Percentiles rank a stretch among this genome's conserved stretches.
phyloP scores from a whole-genome alignment of 2,329 filamentous ascomycete species.

The Aspergillus sp. region DNA sequence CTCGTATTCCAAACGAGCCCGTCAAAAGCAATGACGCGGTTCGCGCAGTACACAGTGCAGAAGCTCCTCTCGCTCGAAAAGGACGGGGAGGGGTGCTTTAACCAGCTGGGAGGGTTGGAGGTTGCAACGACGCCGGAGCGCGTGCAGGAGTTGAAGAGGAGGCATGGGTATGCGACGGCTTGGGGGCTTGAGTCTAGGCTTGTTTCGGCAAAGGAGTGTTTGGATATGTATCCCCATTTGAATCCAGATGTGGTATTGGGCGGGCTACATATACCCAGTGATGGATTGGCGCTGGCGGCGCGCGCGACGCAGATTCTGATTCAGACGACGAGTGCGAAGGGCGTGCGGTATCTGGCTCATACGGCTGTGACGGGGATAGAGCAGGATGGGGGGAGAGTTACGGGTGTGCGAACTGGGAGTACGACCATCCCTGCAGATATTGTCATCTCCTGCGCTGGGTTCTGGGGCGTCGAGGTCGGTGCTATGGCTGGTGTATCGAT shows the following conservation, averaged over 20 bases:
- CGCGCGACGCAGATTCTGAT: slow-evolving; percentile 63
- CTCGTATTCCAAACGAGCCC: slow-evolving; percentile 63
- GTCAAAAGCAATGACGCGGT: slow-evolving; percentile 50
- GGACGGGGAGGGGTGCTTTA: slow-evolving; percentile 55
- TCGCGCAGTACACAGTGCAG: slow-evolving; percentile 63
- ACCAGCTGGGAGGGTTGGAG: slow-evolving; percentile 63
- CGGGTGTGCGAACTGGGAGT: slow-evolving; percentile 54
- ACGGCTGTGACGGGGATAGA: slow-evolving; percentile 62
- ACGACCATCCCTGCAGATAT: slow-evolving; percentile 59
- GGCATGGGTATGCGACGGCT: slow-evolving; percentile 60
- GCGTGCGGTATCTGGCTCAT: slow-evolving; percentile 57
- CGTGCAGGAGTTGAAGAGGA: slow-evolving; percentile 62
- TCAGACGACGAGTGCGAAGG: slow-evolving; percentile 56
- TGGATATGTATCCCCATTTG: slow-evolving; percentile 55
- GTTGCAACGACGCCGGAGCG: slow-evolving; percentile 61
- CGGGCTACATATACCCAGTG: slow-evolving; percentile 60
- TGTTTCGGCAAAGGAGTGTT: slow-evolving; percentile 53
- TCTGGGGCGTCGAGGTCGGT: slow-evolving; percentile 67
- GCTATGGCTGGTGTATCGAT: slow-evolving; percentile 60
- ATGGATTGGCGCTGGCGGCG: slow-evolving; percentile 62
- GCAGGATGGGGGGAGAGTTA: slow-evolving; percentile 50
- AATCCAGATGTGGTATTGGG: slow-evolving; percentile 56
- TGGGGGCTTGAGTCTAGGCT: slow-evolving; percentile 61
- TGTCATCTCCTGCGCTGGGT: slow-evolving; percentile 63
- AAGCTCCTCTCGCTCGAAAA: slow-evolving; percentile 57